A percentile compares a stretch with the other conserved stretches of the same genome.
These are phyloP conservation scores for Lactifluus rugatus DNA, from an alignment of 768 basidiomycete genomes.

Conservation along the genomic window DNA sequence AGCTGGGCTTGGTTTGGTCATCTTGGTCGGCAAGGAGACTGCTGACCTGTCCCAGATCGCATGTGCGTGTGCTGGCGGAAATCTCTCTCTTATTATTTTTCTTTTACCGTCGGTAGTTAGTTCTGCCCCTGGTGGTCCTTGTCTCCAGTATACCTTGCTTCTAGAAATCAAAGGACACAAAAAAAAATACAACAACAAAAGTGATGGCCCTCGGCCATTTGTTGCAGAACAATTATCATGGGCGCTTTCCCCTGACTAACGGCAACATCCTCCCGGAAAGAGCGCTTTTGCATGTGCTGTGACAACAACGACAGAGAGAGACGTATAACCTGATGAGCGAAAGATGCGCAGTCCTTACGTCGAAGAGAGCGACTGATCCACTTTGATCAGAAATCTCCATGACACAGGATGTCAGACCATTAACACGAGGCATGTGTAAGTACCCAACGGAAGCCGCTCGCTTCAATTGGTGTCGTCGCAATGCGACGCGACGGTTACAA, in stretches of 20 bases:
- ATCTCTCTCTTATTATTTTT: neutral
- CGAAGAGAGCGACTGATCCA: neutral
- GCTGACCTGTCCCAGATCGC: neutral
- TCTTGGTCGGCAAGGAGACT: slow-evolving; percentile 22
- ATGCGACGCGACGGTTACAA: neutral
- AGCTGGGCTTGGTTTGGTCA: slow-evolving; percentile 3
- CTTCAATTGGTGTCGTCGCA: neutral
- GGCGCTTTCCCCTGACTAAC: neutral
- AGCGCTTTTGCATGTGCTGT: neutral
- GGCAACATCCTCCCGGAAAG: neutral
- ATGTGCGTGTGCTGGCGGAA: neutral
- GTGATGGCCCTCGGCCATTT: neutral
- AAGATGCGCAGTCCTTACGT: neutral
- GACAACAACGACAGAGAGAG: neutral
- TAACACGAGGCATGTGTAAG: neutral
- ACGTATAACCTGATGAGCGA: neutral
- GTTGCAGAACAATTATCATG: neutral
- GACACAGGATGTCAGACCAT: neutral
- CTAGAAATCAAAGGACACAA: no score
- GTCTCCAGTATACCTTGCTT: neutral
- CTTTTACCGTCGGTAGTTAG: neutral
- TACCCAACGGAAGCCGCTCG: neutral
- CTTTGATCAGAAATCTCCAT: neutral
- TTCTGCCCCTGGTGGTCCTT: neutral
- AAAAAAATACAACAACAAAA: neutral